These are phyloP conservation scores for Caloboletus inedulis DNA, from an alignment of 1,284 basidiomycete genomes.

Conservation along the genomic window DNA sequence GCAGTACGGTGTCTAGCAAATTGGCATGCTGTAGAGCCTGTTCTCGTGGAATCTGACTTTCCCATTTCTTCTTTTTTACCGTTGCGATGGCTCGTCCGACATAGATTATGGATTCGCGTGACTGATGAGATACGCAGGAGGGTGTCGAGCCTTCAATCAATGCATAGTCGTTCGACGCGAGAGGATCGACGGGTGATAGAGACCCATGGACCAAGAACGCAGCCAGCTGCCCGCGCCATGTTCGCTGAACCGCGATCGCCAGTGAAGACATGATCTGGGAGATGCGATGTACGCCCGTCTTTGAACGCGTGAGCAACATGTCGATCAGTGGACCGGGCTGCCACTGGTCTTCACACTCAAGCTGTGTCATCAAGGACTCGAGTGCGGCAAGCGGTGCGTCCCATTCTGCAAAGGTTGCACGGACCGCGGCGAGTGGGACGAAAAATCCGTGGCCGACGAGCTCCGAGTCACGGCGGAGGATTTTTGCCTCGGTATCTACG, in stretches of 20 bases:
- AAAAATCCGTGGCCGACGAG: conserved; percentile 74
- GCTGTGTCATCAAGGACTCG: conserved; percentile 55
- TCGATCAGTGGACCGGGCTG: conserved; percentile 76
- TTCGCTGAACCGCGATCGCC: conserved; percentile 68
- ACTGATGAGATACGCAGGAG: conserved; percentile 64
- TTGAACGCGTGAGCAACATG: conserved; percentile 62
- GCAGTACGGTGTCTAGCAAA: conserved; percentile 61
- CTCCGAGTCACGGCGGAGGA: conserved; percentile 65
- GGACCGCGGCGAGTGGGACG: conserved; percentile 77
- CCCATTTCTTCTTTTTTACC: conserved; percentile 76
- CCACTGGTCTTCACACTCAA: conserved; percentile 57
- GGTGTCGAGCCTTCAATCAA: conserved; percentile 69
- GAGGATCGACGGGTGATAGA: conserved; percentile 53
- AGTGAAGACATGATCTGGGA: conserved; percentile 67
- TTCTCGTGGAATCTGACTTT: conserved; percentile 66
- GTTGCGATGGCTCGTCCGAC: conserved; percentile 85
- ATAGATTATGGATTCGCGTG: conserved; percentile 80
- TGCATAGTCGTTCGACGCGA: conserved; percentile 52
- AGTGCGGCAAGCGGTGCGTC: conserved; percentile 76
- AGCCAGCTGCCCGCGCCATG: conserved; percentile 76
- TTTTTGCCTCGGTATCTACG: conserved; percentile 75
- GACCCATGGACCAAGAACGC: conserved; percentile 79
- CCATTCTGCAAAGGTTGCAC: conserved; percentile 81
- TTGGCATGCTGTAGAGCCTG: conserved; percentile 63
- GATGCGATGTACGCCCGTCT: conserved; percentile 73